Evolutionary conservation across 2,329 filamentous ascomycete species (phyloP), one percentile per base, ranked within the genome.

Genomic region (Epichloe typhina): DNA sequence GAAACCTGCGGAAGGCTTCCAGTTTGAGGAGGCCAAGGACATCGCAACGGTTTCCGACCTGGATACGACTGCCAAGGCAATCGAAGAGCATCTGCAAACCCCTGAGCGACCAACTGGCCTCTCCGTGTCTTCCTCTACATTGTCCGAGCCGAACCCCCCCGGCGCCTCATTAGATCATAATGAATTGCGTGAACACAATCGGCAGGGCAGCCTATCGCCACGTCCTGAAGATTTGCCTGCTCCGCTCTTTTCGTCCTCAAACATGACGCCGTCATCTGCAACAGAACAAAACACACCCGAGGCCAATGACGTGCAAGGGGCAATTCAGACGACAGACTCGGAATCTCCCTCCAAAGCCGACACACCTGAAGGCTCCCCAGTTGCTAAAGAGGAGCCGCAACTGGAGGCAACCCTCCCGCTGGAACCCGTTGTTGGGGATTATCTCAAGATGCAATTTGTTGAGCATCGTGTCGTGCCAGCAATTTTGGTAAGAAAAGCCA

Each of bases 381-480:
- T 21, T 15, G 8, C 44, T 12, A 38, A 50, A 11, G 59, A 58
- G 43, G 58, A 52, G 19, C 21, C 54, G 13, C 38, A 46, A 23
- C 50, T 50, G 5, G 59, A 53, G 5, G 44, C 53, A 13, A 47
- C 42, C 8, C 48, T 57, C 11, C 39, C 57, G 0, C 53, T 58
- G 8, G 75, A 77, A 35, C 86, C 89, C 3, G 89, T 98, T 21
- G 93, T 98, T 11, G 93, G 93, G 48, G 93, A 98, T 66, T 86
- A 84, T 60, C 73, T 98, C 53, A 98, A 98, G 71, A 90, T 93
- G 67, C 89, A 91, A 69, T 97, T 98, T 70, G 90, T 97, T 23
- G 85, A 96, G 66, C 82, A 97, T 67, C 81, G 83, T 57, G 93
- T 98, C 55, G 90, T 98, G 49, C 93, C 93, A 31, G 95, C 89